Percentiles rank a stretch among this genome's conserved stretches.
phyloP scores from a whole-genome alignment of 2,329 filamentous ascomycete species.

The Setomelanomma holmii region DNA sequence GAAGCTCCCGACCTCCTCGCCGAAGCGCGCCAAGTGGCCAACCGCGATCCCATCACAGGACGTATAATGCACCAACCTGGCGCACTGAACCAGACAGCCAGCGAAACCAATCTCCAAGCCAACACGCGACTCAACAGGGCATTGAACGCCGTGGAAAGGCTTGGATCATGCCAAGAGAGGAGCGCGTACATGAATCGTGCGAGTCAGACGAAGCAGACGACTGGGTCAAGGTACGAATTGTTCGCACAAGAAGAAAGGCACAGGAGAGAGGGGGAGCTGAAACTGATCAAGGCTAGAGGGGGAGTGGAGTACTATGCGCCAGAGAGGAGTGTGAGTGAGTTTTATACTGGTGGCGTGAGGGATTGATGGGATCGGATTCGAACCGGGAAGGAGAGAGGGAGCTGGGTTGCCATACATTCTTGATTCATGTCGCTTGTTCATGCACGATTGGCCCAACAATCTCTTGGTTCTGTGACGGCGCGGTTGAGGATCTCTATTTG shows the following conservation, averaged over 20 bases:
- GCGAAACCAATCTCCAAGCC: neutral
- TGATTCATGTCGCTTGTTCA: neutral
- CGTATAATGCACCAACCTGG: neutral
- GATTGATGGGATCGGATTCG: neutral
- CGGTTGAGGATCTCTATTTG: too few species aligned
- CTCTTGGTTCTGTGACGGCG: too few species aligned
- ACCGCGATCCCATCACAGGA: constrained; percentile 30
- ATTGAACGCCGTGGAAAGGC: neutral
- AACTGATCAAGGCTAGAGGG: constrained; percentile 12
- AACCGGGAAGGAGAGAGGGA: neutral
- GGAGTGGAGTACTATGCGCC: constrained; percentile 33
- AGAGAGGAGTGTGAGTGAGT: constrained; percentile 25
- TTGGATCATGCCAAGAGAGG: constrained; percentile 2
- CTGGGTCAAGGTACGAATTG: constrained; percentile 18
- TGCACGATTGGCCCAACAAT: too few species aligned
- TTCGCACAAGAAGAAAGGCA: constrained; percentile 18
- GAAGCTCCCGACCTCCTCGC: constrained; percentile 21
- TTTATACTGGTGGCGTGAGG: constrained; percentile 21
- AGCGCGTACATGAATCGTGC: constrained; percentile 10
- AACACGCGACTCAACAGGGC: neutral
- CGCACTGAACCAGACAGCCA: neutral
- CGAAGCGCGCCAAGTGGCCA: constrained; percentile 24
- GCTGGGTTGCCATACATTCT: neutral
- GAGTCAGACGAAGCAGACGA: constrained; percentile 9
- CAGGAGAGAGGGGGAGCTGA: constrained; percentile 18